Percentiles rank a stretch among this genome's conserved stretches.
Evolutionary conservation across 805 yeast species (phyloP).

Genomic region (Dipodascopsis uninucleata): DNA sequence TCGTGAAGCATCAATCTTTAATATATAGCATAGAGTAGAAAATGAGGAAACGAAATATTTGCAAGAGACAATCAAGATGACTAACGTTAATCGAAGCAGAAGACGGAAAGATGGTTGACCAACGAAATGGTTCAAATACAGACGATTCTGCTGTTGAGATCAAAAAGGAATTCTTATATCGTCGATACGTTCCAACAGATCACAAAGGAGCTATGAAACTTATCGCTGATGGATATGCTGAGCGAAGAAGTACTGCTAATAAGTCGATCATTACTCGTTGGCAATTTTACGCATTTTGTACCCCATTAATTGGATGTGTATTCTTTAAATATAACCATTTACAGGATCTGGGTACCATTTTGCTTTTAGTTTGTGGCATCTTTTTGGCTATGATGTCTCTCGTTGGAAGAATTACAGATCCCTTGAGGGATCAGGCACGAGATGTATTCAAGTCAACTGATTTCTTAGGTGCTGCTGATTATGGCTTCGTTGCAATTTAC

Average conservation of each 20-base stretch:
- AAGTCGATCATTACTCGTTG: conserved; percentile 18
- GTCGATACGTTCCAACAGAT: conserved; percentile 14
- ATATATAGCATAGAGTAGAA: no score
- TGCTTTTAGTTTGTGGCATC: conserved; percentile 18
- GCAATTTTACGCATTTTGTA: conserved; percentile 11
- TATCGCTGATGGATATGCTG: conserved; percentile 17
- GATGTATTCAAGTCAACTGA: conserved; percentile 8
- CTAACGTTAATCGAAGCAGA: no score
- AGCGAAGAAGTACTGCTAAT: conserved; percentile 23
- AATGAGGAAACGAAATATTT: no score
- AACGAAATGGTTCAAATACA: no score
- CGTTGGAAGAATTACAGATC: conserved; percentile 23
- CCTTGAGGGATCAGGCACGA: conserved; percentile 13
- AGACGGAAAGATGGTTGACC: no score
- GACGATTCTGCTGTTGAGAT: no score
- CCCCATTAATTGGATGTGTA: conserved; percentile 17
- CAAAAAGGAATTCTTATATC: no score
- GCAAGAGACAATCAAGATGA: no score
- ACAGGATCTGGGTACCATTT: conserved; percentile 17
- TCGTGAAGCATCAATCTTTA: no score
- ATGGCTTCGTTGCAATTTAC: conserved; percentile 16
- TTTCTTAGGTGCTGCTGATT: conserved; percentile 19
- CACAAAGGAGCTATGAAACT: conserved; percentile 9
- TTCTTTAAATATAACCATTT: conserved; percentile 8
- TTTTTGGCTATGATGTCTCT: conserved; percentile 25